Evolutionary conservation across 176 grass and related monocot species (phyloP), one percentile per base, ranked within the genome.

Genomic region (Stipa capillata): DNA sequence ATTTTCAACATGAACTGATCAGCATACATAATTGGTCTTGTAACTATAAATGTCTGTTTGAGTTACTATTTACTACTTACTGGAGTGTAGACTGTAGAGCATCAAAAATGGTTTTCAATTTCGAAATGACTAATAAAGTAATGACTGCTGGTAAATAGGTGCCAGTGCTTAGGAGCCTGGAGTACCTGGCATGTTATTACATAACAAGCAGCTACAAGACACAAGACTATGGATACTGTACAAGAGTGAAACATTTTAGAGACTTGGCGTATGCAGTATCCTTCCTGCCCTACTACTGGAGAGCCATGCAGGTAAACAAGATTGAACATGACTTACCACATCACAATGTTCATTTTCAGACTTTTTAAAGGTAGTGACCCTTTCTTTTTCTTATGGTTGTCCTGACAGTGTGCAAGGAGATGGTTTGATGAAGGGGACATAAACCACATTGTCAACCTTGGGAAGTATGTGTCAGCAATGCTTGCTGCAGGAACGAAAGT

Each of bases 381-480:
- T 63, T 69, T 62, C 11, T 6, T 63, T 77, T 79, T 51, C 6
- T 91, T 68, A 36, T 15, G 17, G 36, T 39, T 80, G 45, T 56
- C 45, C 71, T 73, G 48, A 70, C 85, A 99, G 96, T 99, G 96
- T 74, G 92, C 90, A 45, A 91, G 92, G 54, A 99, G 96, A 87
- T 99, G 96, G 96, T 99, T 99, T 50, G 96, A 99, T 8, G 96
- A 99, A 83, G 96, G 96, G 24, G 89, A 95, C 45, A 91, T 88
- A 82, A 92, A 83, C 20, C 96, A 95, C 76, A 89, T 97, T 9
- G 64, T 90, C 52, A 97, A 97, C 85, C 82, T 97, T 79, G 95
- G 95, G 53, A 97, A 97, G 79, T 98, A 98, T 66, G 95, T 94
- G 25, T 98, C 95, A 5, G 95, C 95, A 0, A 98, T 98, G 95